These are phyloP conservation scores for Tricladium varicosporioides DNA, from an alignment of 2,329 filamentous ascomycete genomes.

Conservation along the genomic window DNA sequence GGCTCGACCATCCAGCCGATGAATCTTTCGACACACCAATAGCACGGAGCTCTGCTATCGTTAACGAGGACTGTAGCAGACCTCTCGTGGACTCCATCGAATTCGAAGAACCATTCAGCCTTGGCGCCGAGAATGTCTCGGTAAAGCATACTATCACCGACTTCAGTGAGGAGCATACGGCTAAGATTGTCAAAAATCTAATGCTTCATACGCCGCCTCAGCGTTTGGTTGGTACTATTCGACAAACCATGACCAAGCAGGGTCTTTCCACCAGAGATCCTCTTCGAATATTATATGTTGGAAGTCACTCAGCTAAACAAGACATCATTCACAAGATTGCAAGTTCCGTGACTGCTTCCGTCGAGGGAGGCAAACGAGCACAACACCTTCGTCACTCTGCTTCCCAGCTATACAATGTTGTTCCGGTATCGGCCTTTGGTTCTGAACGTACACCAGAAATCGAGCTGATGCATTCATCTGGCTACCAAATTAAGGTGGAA, in stretches of 20 bases:
- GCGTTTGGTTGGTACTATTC: conserved; percentile 42
- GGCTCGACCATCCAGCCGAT: conserved; percentile 27
- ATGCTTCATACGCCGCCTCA: conserved; percentile 35
- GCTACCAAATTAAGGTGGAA: conserved; percentile 50
- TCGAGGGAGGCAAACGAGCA: conserved; percentile 32
- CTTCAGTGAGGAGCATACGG: conserved; percentile 41
- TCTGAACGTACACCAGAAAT: conserved; percentile 46
- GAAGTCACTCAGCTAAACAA: conserved; percentile 40
- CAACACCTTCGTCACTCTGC: conserved; percentile 32
- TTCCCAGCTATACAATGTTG: conserved; percentile 50
- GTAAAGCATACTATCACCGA: conserved; percentile 47
- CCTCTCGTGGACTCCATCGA: conserved; percentile 40
- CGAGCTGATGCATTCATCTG: conserved; percentile 50
- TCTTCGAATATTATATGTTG: conserved; percentile 49
- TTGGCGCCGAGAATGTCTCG: conserved; percentile 40
- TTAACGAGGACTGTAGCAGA: conserved; percentile 30
- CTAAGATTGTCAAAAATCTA: conserved; percentile 35
- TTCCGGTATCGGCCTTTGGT: conserved; percentile 49
- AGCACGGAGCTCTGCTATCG: conserved; percentile 28
- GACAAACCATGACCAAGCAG: conserved; percentile 48
- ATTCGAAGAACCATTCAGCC: conserved; percentile 42
- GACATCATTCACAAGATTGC: conserved; percentile 47
- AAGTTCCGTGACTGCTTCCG: conserved; percentile 45
- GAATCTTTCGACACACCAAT: conserved; percentile 32
- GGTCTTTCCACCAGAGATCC: conserved; percentile 45